Percentiles rank a stretch among this genome's conserved stretches.
These are phyloP conservation scores for Oryza brachyantha DNA, from an alignment of 176 grass and related monocot genomes.

Conservation along the genomic window DNA sequence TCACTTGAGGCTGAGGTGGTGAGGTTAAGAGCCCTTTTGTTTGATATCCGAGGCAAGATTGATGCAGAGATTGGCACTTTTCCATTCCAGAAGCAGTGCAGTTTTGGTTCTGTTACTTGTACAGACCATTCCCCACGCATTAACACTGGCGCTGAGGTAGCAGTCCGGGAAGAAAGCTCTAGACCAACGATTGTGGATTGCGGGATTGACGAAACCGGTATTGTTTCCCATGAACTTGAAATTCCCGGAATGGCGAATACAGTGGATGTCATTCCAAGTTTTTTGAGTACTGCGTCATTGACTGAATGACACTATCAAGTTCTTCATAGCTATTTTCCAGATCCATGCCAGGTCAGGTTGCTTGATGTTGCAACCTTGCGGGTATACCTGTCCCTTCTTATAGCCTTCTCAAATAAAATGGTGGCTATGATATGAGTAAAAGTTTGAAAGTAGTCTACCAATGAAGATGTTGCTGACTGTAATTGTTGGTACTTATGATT, in stretches of 20 bases:
- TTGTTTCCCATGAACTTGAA: slow-evolving; percentile 29
- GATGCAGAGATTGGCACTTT: slow-evolving; percentile 53
- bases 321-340: background rate
- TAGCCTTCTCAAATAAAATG: slow-evolving; percentile 32
- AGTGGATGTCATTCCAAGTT: slow-evolving; percentile 35
- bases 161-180: slow-evolving; percentile 38
- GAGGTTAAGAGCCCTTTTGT: slow-evolving; percentile 58
- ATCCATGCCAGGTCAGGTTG: slow-evolving; percentile 10
- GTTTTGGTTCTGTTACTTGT: slow-evolving; percentile 28
- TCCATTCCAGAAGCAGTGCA: slow-evolving; percentile 44
- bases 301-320: slow-evolving; percentile 15
- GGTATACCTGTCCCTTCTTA: background rate
- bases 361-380: background rate
- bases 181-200: slow-evolving; percentile 35
- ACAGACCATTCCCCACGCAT: slow-evolving; percentile 8
- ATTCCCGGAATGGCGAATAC: slow-evolving; percentile 35
- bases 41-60: slow-evolving; percentile 67
- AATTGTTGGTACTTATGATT: slow-evolving; percentile 14
- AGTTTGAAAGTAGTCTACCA: background rate
- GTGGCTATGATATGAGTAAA: background rate
- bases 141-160: background rate
- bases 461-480: slow-evolving; percentile 5
- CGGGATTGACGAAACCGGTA: slow-evolving; percentile 29
- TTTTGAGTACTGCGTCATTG: slow-evolving; percentile 37
- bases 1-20: slow-evolving; percentile 67